Base-by-base conservation (phyloP, 441 rosid genomes). In the Erysimum pusillum region DNA sequence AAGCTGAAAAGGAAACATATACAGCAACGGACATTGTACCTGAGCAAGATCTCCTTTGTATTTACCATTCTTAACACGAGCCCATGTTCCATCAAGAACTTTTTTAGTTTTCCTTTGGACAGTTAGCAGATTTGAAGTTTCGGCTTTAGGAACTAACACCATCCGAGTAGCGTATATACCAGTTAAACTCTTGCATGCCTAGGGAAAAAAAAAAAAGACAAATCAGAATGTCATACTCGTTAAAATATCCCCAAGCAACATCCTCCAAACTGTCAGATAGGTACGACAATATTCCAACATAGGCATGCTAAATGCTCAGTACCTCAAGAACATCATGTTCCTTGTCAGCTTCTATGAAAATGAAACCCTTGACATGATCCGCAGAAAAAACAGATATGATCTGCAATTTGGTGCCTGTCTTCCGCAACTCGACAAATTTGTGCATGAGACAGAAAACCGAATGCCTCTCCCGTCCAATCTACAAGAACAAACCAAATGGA, bases 1-100 rank as follows among this genome's bases (percentile, higher is more conserved):
- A 36, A 14, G 63, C 17, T 25, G 74, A 5, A 67, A 62, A 80
- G 42, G 67, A 77, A 45, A 63, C 48, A 62, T 54, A 38, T n/a
- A 56, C 44, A 34, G 61, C 34, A 20, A 34, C 67, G 10, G 32
- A 68, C 5, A 41, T 2, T 28, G 12, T 71, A 95, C 99, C 97
- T 91, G 89, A 34, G 92, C 91, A 63, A 95, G 84, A 82, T 93
- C 99, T 67, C 99, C 99, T 83, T 95, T 93, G 81, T 95, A 93
- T 78, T 80, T 95, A 38, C 99, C 99, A 86, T 62, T 85, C 89
- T 88, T 93, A 74, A 95, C 84, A 73, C 91, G 94, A 72, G 87
- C 95, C 99, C 99, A 91, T 81, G 71, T 93, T 75, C 94, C 98
- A 83, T 63, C 84, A 25, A 87, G 76, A 56, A 85, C 56, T 45